Percentiles rank a stretch among this genome's conserved stretches.
Conservation (phyloP, 257 asterid genomes). For the Solanum sitiens region DNA sequence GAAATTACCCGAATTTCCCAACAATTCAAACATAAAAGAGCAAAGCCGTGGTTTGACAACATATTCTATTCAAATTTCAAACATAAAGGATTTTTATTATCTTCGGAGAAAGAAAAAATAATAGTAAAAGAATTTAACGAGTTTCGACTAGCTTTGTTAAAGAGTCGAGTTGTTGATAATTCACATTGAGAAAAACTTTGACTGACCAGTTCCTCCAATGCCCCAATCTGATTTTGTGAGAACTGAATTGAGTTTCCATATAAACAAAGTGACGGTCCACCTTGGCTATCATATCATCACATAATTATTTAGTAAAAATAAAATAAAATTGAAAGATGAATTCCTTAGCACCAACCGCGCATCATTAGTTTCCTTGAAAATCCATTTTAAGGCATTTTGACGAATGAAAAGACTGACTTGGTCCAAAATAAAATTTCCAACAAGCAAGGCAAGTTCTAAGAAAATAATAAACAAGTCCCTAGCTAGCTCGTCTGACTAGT, state of each 20-base stretch:
- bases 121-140: too few species aligned
- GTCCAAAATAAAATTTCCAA: neutral
- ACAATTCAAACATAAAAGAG: neutral
- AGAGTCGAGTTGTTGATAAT: too few species aligned
- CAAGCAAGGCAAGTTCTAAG: neutral
- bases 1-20: too few species aligned
- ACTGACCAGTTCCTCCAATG: neutral
- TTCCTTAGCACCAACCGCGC: neutral
- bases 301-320: neutral
- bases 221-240: neutral
- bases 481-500: neutral
- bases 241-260: neutral
- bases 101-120: neutral
- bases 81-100: neutral
- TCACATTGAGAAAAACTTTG: neutral
- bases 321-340: neutral
- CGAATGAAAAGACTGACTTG: neutral
- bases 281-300: neutral
- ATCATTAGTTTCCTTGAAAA: neutral
- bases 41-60: neutral
- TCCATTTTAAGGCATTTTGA: neutral
- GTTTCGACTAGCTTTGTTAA: too few species aligned
- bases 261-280: neutral
- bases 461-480: neutral
- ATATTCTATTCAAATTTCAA: neutral